Base-by-base conservation (phyloP, 768 basidiomycete species). In the Leccinum obscurum region DNA sequence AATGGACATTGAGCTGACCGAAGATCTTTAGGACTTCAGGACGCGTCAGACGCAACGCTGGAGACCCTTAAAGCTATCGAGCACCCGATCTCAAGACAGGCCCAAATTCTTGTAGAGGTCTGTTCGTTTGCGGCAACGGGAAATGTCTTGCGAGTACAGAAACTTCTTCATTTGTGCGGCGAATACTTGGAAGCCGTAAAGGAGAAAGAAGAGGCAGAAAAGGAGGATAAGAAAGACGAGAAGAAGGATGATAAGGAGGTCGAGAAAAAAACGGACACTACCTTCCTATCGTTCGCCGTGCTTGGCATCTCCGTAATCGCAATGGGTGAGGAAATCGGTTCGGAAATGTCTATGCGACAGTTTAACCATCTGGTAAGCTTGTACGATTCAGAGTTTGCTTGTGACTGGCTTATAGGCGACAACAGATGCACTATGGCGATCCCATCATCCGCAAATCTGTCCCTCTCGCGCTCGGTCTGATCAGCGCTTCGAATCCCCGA, bases 351-450 rank as follows among this genome's bases (percentile, higher is more conserved):
- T n/a, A 77, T 98, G 67, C 80, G 97, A 64, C 93, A 95, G 67
- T 96, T 98, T 80, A 97, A 98, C 75, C 97, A 99, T 72, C 80
- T 99, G 56, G 95, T 96, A 64, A 66, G 87, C 78, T 26, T 24
- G 44, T 49, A 22, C 22, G 5, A 30, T 54, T 44, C 49, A 11
- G 41, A 41, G 8, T n/a, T 10, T 49, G 6, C 55, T 17, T 5
- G 20, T 13, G 6, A 26, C 9, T 15, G 52, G 56, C 68, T 75
- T 15, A 77, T 57, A 22, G 48, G 49, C 46, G 3, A 52, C 14
- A 37, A n/a, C 64, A 97, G 95, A 99, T 99, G 97, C 94, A 95
- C 72, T 98, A 98, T 64, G 97, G 96, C 56, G 95, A 96, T 66
- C 93, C 94, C 6, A 78, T 86, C 65, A 93, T 98, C 67, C 89